Base-by-base conservation (phyloP, 257 asterid genomes). In the Fraxinus pennsylvanica region DNA sequence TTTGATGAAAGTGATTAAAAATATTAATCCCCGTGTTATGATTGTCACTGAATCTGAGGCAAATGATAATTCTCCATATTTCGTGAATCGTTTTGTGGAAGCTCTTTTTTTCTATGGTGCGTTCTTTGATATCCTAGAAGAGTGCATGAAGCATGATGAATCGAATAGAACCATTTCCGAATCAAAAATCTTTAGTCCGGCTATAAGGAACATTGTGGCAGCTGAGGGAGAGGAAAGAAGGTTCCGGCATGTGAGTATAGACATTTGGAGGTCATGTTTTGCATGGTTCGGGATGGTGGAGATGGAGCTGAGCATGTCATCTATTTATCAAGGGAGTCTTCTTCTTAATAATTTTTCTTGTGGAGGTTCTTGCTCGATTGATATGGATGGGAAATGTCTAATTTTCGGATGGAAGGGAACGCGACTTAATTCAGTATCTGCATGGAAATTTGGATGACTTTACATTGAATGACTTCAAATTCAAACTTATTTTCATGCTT, bases 391-490 rank as follows among this genome's bases (percentile, higher is more conserved):
- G 4, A 87, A 87, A 30, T 74, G 88, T 54, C 79, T 90, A 45
- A 80, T 86, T 1, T 45, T 88, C 35, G 88, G 92, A 5, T 88
- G 94, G 94, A 86, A 90, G 74, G 92, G 90, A 52, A 85, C 82
- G 4, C 87, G 89, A 9, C 12, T 83, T 12, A 59, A 33, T 76
- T 89, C 91, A 71, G 81, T 87, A 38, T 89, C 91, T 68, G 90
- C 90, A 38, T 86, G 93, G 93, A 85, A 77, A 41, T 41, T 41
- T 41, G 14, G 0, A 9, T 39, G 45, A 39, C 13, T 39, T 39
- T 8, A 39, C 45, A 39, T 39, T 9, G 45, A 10, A 41, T 9
- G 47, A 41, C 14, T 41, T 41, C 4, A 41, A 41, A 41, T 9
- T 9, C 47, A 41, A 41, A 41, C 47, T 41, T 41, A 41, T 9